These are phyloP conservation scores for Striga hermonthica DNA, from an alignment of 305 asterid genomes.

Conservation along the genomic window DNA sequence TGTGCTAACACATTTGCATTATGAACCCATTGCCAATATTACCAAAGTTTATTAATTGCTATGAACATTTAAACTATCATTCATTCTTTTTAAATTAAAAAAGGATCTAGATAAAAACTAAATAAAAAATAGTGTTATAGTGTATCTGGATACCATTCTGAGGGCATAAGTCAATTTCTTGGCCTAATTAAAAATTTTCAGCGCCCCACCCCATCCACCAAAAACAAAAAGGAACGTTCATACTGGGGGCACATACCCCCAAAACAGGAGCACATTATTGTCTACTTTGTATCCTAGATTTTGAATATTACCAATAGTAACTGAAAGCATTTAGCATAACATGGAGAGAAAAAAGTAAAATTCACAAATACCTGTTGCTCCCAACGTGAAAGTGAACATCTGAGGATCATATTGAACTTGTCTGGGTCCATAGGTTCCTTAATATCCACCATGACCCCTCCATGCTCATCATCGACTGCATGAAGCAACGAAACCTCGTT, in stretches of 20 bases:
- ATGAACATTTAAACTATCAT: background rate
- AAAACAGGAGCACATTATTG: no score
- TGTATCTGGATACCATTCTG: no score
- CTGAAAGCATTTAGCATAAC: constrained; percentile 3
- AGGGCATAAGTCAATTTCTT: no score
- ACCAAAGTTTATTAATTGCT: background rate
- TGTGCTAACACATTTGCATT: no score
- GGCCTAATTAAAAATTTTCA: no score
- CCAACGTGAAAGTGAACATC: constrained; percentile 55
- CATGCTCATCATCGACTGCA: constrained; percentile 56
- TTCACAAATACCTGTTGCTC: constrained; percentile 52
- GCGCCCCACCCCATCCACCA: no score
- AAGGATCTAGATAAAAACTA: no score
- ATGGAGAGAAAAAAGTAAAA: background rate
- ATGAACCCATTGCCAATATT: no score
- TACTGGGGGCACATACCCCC: background rate
- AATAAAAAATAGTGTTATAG: no score
- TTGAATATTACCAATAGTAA: constrained; percentile 4
- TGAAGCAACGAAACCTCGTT: constrained; percentile 41
- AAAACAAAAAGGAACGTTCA: background rate
- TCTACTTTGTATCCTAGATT: background rate
- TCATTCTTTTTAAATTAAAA: background rate
- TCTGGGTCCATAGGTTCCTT: constrained; percentile 49
- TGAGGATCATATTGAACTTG: constrained; percentile 45
- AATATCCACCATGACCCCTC: constrained; percentile 61